Conservation (phyloP, 2,329 filamentous ascomycete species). For the Pseudocercospora fijiensis region DNA sequence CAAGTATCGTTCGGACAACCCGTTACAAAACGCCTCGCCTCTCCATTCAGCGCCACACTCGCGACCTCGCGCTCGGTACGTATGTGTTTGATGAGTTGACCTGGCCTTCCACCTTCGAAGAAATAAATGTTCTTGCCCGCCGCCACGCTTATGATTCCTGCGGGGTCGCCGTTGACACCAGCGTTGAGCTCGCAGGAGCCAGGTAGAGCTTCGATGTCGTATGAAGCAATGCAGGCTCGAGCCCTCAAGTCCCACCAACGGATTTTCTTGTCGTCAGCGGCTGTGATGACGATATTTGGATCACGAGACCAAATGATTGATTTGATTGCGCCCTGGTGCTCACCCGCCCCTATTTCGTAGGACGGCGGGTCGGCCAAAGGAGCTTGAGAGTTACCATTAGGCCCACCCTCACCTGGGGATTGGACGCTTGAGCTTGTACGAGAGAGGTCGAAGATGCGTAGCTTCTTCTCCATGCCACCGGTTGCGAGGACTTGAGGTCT, state of each 20-base stretch:
- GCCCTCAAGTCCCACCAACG: slow-evolving; percentile 91
- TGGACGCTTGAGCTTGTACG: slow-evolving; percentile 46
- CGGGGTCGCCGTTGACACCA: slow-evolving; percentile 60
- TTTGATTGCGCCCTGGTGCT: slow-evolving; percentile 87
- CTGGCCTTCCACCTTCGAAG: slow-evolving; percentile 74
- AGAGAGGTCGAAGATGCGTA: slow-evolving; percentile 86
- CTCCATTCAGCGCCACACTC: slow-evolving; percentile 82
- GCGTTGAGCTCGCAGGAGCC: slow-evolving; percentile 87
- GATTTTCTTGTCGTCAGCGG: slow-evolving; percentile 83
- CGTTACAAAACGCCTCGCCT: slow-evolving; percentile 79
- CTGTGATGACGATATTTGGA: slow-evolving; percentile 84
- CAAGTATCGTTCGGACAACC: slow-evolving; percentile 91
- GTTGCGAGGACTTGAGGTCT: slow-evolving; percentile 76
- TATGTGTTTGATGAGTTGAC: slow-evolving; percentile 71
- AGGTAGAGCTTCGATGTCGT: slow-evolving; percentile 78
- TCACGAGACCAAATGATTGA: slow-evolving; percentile 85
- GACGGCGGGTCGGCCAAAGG: slow-evolving; percentile 48
- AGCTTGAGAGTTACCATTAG: slow-evolving; percentile 8
- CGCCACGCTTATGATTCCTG: slow-evolving; percentile 77
- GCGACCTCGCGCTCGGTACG: slow-evolving; percentile 81
- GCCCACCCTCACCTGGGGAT: slow-evolving; percentile 17
- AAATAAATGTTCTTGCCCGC: slow-evolving; percentile 95
- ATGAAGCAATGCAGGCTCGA: slow-evolving; percentile 71
- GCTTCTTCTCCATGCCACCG: slow-evolving; percentile 92
- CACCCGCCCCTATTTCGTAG: slow-evolving; percentile 83